Percentiles rank a stretch among this genome's conserved stretches.
phyloP scores from a whole-genome alignment of 129 eudicot genomes.

The Deinandra increscens region DNA sequence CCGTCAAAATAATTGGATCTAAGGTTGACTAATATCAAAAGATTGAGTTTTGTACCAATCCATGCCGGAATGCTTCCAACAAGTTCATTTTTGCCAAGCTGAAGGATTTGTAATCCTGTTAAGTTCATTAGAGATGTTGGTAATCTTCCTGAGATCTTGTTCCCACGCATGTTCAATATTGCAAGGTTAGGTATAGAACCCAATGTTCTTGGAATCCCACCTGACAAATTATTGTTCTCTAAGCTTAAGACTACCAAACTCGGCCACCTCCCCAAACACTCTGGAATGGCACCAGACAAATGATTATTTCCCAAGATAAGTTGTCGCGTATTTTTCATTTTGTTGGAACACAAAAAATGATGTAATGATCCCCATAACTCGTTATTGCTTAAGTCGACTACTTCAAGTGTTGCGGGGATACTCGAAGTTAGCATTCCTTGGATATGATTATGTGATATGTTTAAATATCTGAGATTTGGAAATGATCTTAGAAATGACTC shows the following conservation, averaged over 20 bases:
- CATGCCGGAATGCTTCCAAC: conserved; percentile 20
- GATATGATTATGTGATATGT: conserved; percentile 28
- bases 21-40: conserved; percentile 22
- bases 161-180: conserved; percentile 25
- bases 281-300: conserved; percentile 31
- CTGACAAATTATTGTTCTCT: not conserved
- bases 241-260: conserved; percentile 10
- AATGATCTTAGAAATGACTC: not conserved
- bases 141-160: conserved; percentile 24
- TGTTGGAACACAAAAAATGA: conserved; percentile 32
- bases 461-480: not conserved
- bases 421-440: not conserved
- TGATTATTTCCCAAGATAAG: conserved; percentile 36
- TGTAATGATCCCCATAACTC: conserved; percentile 11
- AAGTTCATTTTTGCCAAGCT: conserved; percentile 1
- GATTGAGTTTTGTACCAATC: conserved; percentile 7
- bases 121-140: conserved; percentile 19
- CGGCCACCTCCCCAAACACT: conserved; percentile 16
- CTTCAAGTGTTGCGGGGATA: not conserved
- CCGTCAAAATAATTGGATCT: conserved; percentile 25
- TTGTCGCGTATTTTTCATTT: not conserved
- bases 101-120: not conserved
- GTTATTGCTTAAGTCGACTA: not conserved
- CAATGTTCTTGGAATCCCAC: conserved; percentile 26
- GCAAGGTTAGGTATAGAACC: not conserved